Evolutionary conservation across 1,284 basidiomycete species (phyloP).

Genomic region (Puccinia polysora): DNA sequence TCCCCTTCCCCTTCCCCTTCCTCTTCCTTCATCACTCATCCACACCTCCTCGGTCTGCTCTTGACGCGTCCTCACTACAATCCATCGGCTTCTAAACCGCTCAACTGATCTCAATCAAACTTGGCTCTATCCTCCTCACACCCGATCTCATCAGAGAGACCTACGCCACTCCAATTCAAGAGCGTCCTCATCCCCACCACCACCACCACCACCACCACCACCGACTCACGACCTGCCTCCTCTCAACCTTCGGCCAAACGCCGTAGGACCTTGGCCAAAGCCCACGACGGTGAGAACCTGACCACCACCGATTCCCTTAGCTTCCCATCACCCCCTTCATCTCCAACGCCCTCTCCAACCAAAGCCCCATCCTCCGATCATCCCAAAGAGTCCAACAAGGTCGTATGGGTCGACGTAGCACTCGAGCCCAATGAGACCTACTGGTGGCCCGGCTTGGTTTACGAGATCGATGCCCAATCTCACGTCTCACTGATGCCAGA

Average conservation of each 20-base stretch:
- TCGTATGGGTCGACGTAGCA: slow-evolving; percentile 35
- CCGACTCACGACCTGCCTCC: not conserved
- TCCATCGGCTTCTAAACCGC: too few relatives aligned
- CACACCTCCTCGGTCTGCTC: too few relatives aligned
- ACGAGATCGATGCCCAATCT: not conserved
- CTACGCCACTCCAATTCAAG: too few relatives aligned
- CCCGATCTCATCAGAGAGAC: too few relatives aligned
- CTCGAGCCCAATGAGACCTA: not conserved
- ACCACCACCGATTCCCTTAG: not conserved
- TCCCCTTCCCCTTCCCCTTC: too few relatives aligned
- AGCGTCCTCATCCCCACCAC: too few relatives aligned
- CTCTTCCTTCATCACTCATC: too few relatives aligned
- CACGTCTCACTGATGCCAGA: slow-evolving; percentile 8
- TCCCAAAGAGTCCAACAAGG: slow-evolving; percentile 11
- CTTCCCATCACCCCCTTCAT: not conserved
- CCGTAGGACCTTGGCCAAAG: not conserved
- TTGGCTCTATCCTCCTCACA: too few relatives aligned
- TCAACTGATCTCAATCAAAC: too few relatives aligned
- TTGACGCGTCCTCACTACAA: too few relatives aligned
- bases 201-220: not conserved
- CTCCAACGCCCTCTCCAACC: not conserved
- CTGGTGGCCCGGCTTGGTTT: slow-evolving; percentile 38
- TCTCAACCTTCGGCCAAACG: not conserved
- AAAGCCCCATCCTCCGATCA: not conserved
- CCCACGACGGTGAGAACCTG: not conserved